Conservation (phyloP, 306 rosid species). For the Dalbergia cultrata region DNA sequence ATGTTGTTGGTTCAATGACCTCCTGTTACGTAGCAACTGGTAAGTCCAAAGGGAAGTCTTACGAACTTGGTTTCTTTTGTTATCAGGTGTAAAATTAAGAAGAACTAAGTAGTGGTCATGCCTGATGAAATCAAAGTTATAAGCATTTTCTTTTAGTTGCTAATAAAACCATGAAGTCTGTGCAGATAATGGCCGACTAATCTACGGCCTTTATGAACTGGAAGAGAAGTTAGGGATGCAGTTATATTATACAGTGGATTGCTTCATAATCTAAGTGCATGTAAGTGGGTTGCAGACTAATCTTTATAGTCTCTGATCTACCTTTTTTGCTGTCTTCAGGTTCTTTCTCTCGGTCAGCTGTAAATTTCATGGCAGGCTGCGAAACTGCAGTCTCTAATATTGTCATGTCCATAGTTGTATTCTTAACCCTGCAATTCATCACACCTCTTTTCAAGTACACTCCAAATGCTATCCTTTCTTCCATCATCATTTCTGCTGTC, state of each 20-base stretch:
- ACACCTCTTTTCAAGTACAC: conserved; percentile 96
- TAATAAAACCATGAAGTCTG: not conserved
- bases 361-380: conserved; percentile 94
- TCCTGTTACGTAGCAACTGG: conserved; percentile 98
- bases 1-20: conserved; percentile 91
- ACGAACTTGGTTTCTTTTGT: not conserved
- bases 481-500: conserved; percentile 97
- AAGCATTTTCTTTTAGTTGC: conserved; percentile 4
- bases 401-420: conserved; percentile 87
- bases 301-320: conserved; percentile 33
- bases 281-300: not conserved
- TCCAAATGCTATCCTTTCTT: conserved; percentile 87
- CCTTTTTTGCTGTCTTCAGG: conserved; percentile 58
- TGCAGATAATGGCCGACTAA: no score
- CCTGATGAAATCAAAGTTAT: not conserved
- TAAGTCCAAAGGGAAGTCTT: conserved; percentile 46
- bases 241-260: not conserved
- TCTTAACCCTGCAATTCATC: conserved; percentile 78
- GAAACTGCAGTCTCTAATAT: conserved; percentile 89
- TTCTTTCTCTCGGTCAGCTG: conserved; percentile 95
- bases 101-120: conserved; percentile 2
- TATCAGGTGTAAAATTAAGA: not conserved
- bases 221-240: not conserved
- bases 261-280: conserved; percentile 3
- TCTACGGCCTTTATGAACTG: not conserved